Percentiles rank a stretch among this genome's conserved stretches.
These are phyloP conservation scores for Candida namnaoensis DNA, from an alignment of 805 yeast genomes.

Conservation along the genomic window DNA sequence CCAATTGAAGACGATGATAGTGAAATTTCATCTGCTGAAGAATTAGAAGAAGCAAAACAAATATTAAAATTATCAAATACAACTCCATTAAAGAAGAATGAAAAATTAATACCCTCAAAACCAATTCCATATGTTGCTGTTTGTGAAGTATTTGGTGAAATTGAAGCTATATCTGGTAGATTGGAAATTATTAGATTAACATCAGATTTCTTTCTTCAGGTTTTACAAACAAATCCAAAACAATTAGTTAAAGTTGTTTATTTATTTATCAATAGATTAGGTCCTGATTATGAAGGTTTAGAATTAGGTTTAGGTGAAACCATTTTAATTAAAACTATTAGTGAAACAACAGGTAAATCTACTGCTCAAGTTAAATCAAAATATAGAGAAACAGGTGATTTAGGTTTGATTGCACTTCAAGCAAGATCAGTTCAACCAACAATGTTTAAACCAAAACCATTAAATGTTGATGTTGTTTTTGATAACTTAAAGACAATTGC, in stretches of 20 bases:
- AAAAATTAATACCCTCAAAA: conserved; percentile 1
- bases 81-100: conserved; percentile 1
- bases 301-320: conserved; percentile 95
- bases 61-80: conserved; percentile 9
- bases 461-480: conserved; percentile 70
- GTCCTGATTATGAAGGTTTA: conserved; percentile 93
- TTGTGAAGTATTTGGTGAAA: conserved; percentile 61
- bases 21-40: conserved; percentile 16
- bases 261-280: conserved; percentile 77
- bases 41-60: conserved; percentile 13
- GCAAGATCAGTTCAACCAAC: conserved; percentile 83
- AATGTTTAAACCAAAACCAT: conserved; percentile 85
- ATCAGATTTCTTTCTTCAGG: conserved; percentile 61
- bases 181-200: conserved; percentile 72
- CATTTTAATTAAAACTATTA: conserved; percentile 75
- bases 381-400: conserved; percentile 76
- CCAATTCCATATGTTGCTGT: conserved; percentile 28
- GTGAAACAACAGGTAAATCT: conserved; percentile 84
- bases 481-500: conserved; percentile 72
- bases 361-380: conserved; percentile 62
- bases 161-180: conserved; percentile 77
- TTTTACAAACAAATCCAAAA: conserved; percentile 44
- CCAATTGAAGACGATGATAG: background rate
- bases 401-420: conserved; percentile 80
- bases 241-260: conserved; percentile 68